Base-by-base conservation (phyloP, 495 filamentous ascomycete genomes). In the Podospora pseudopauciseta region DNA sequence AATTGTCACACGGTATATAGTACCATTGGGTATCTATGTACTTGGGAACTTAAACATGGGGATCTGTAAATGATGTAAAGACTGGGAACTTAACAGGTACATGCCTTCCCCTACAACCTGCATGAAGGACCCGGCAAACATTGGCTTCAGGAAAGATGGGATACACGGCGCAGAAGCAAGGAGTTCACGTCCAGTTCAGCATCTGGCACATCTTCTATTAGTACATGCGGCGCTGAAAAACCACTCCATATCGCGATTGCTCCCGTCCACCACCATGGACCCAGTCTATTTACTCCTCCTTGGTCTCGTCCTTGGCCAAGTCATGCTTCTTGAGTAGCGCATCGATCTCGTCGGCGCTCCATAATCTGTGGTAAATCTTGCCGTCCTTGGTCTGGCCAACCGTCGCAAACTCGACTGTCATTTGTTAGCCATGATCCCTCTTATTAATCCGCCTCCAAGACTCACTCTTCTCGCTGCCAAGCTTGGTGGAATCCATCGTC, bases 401-500 rank as follows among this genome's bases (percentile, higher is more conserved):
- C 26, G 95, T 99, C 74, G 95, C 95, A 77, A 99, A 98, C 80
- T 99, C 95, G 79, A 99, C 94, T 97, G 72, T 28, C 20, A 32
- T 27, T 4, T 53, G 65, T 73, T 74, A 65, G 71, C 73, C 60
- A 27, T 32, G 18, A 39, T 60, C 32, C 57, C 28, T n/a, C 60
- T 63, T 4, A 28, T 9, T 32, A 1, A 1, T 18, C 9, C 58
- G 23, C 4, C 19, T 3, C 15, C 15, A 27, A 63, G 28, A 76
- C 80, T 77, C 82, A 97, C 94, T 97, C 86, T 99, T 99, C 84
- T 98, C 94, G 75, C 93, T 97, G 85, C 92, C 96, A 74, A 99
- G 80, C 85, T 97, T 98, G 5, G 95, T 97, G 56, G 92, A 94
- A 80, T 99, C 95, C 96, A 99, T 99, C 4, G 95, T 99, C 88